Evolutionary conservation across 1,284 basidiomycete genomes (phyloP), one percentile per base, ranked within the genome.

Genomic region (Rhodotorula sp.): DNA sequence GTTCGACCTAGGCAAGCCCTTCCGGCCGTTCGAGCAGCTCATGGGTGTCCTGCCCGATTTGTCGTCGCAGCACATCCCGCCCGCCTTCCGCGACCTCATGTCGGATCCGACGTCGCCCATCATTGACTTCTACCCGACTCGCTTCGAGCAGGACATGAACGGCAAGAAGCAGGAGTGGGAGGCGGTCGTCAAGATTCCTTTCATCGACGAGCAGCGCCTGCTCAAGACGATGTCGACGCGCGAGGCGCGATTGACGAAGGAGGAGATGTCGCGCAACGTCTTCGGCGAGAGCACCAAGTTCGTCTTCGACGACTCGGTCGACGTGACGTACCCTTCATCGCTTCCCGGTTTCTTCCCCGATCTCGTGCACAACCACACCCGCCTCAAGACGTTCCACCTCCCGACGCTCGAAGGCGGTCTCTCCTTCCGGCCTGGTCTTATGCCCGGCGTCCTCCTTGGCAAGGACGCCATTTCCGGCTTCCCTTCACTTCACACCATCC

Each of bases 131-230:
- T 99, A 99, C 80, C 96, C 96, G 0, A 75, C 83, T 22, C 87
- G 92, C 63, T 99, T 98, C 76, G 93, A 92, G 74, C 87, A 87
- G 73, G 96, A 99, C 82, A 82, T 97, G 78, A 99, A 99, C 77
- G 96, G 96, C 59, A 99, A 99, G 85, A 99, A 95, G 80, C 88
- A 90, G 77, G 94, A 97, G 47, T 99, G 96, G 96, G 96, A 99
- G 80, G 95, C 95, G 0, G 87, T 99, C 68, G 93, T 99, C 69
- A 98, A 99, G 82, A 98, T 99, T 76, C 96, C 96, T 0, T 99
- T 99, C 81, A 99, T 99, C 72, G 88, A 97, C 59, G 88, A 96
- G 81, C 78, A 83, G 24, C 84, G 92, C 59, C 81, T 99, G 24
- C 82, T 97, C 40, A 84, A 84, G 30, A 90, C 93, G 2, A 95